Evolutionary conservation across 108 stramenopile species (phyloP), one percentile per base, ranked within the genome.

Genomic region (Craspedostauros australis): DNA sequence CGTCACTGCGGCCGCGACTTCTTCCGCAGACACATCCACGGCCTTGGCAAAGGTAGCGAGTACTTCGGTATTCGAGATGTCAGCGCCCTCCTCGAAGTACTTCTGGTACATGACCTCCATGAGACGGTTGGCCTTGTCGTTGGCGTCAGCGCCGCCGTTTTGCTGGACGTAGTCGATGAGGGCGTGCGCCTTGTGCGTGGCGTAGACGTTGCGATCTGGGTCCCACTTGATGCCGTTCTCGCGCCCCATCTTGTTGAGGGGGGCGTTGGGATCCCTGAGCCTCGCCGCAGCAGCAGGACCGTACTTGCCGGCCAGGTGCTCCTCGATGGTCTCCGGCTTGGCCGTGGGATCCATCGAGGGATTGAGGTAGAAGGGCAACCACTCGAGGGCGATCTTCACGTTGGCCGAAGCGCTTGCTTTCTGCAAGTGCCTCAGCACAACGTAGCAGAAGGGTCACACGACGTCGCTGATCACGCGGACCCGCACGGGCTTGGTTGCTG

Each of bases 371-470:
- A 62, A 71, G 19, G 70, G 63, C 49, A 48, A 25, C 70, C 70
- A 71, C 24, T 26, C 41, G 3, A 71, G 44, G 12, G 39, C 47
- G 11, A 54, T 37, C 20, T 52, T 25, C 20, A 71, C 42, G 22
- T 43, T 39, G 16, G 60, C 28, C 16, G n/a, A 14, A 39, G 59
- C 34, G 47, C 57, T 59, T 5, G 70, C 70, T 11, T 25, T 28
- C 29, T 71, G 33, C 44, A 71, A 49, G 28, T 71, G 51, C 22
- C 63, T 55, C 40, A 64, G 36, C 47, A 62, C 70, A 32, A 71
- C 36, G 24, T 41, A 71, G 48, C 70, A 71, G 46, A 59, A 71
- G 46, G 68, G 68, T 70, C 68, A 70, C 42, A 70, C 68, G 24
- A 70, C 50, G 25, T 70, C 68, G 11, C 52, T 54, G 4, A 70